Base-by-base conservation (phyloP, 192 early-diverging fungal species). In the Rhizophagus clarus region DNA sequence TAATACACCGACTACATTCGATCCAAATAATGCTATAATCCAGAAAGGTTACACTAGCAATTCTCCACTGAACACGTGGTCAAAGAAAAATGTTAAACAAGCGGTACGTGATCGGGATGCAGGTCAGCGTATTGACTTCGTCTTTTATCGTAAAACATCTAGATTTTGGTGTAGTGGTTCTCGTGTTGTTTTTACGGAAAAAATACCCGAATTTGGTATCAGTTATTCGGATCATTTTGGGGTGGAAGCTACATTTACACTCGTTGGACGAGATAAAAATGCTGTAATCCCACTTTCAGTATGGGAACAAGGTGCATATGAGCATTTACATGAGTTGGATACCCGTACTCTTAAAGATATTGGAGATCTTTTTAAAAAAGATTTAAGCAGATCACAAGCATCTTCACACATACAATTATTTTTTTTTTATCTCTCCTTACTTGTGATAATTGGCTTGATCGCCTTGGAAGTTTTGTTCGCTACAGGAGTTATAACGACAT, bases 1-100 rank as follows among this genome's bases (percentile, higher is more conserved):
- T n/a, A 64, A 66, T 31, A 63, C 34, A 14, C 0, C 28, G 60
- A 1, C 24, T 63, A 68, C 73, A 14, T 62, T 82, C 42, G 83
- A 83, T 12, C 80, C 85, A 22, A 80, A 83, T 12, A 72, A 82
- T 42, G 79, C 85, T 4, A 84, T 88, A 17, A 22, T 79, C 20
- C 81, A 85, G 31, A 84, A 88, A 81, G 89, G 89, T n/a, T 81
- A 84, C 34, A 90, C 89, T 29, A 88, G 87, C 71, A 84, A 89
- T 56, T 87, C 89, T 4, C 85, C 89, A 11, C n/a, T 83, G 29
- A 89, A 90, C 64, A 79, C 83, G 12, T 90, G 89, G 89, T 74
- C 84, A 14, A 88, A 88, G 28, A 82, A 82, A 37, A 74, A 74
- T 42, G 63, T 81, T 71, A 82, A 87, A 80, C 81, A 85, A 80